Evolutionary conservation across 192 early-diverging fungal genomes (phyloP).

Genomic region (Entomortierella parvispora): DNA sequence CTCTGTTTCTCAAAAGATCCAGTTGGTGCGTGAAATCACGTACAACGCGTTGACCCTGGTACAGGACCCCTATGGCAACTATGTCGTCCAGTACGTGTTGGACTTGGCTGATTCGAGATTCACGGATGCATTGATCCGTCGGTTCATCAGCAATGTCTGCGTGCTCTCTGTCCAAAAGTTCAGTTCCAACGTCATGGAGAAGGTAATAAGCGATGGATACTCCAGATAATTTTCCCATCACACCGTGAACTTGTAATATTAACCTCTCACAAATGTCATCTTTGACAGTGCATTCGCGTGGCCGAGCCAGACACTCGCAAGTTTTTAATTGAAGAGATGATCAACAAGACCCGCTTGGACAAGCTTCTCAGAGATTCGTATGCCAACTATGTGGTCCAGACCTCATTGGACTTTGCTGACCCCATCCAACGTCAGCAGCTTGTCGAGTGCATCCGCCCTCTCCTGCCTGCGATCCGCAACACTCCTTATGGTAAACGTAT

Average conservation of each 20-base stretch:
- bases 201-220: constrained; percentile 58
- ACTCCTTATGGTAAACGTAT: constrained; percentile 93
- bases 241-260: background rate
- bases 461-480: constrained; percentile 82
- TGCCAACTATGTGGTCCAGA: constrained; percentile 94
- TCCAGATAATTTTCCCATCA: background rate
- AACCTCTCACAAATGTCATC: background rate
- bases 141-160: constrained; percentile 81
- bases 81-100: constrained; percentile 92
- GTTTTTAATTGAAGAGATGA: constrained; percentile 77
- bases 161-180: constrained; percentile 89
- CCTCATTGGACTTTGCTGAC: constrained; percentile 84
- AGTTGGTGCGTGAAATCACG: constrained; percentile 83
- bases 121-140: constrained; percentile 75
- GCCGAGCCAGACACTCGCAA: constrained; percentile 76
- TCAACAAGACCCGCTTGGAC: constrained; percentile 78
- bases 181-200: constrained; percentile 93
- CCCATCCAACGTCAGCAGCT: constrained; percentile 74
- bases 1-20: constrained; percentile 71
- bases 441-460: constrained; percentile 83
- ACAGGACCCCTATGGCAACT: constrained; percentile 93
- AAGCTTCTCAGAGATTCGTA: constrained; percentile 86
- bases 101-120: constrained; percentile 77
- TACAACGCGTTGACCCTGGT: constrained; percentile 79
- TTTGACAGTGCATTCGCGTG: constrained; percentile 79